Evolutionary conservation across 768 basidiomycete genomes (phyloP), one percentile per base, ranked within the genome.

Genomic region (Dacryopinax spathularia): DNA sequence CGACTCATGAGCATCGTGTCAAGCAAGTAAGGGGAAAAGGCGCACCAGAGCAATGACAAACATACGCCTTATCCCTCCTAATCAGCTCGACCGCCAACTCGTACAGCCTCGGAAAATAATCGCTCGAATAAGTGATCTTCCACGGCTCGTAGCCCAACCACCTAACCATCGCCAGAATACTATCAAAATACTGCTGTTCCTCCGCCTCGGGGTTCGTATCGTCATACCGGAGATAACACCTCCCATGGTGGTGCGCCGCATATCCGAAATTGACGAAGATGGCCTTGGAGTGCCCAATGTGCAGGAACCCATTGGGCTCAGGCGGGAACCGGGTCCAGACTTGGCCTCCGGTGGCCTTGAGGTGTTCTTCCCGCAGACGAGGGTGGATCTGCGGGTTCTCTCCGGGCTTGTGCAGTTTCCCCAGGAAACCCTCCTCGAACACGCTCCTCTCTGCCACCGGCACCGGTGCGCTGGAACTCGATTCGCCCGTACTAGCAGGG

Each of bases 231-330:
- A 99, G 80, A 73, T 96, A 98, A 66, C 89, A 90, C 70, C 87
- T 84, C 35, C 96, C 96, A n/a, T 84, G 83, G 71, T 96, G 81
- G 73, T 93, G 84, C 15, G 92, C 91, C 34, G 96, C 96, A 72
- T 91, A 99, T n/a, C 96, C 96, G 73, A 98, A 99, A 74, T 94
- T 89, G 66, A 98, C 86, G 70, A 96, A 95, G 70, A 99, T 97
- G 1, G 96, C 95, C 72, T 99, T 99, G 60, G 94, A 97, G 71
- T 99, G 96, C 1, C 95, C 95, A 68, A 91, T 87, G 69, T 92
- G 96, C 37, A 98, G 80, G 75, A 82, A 98, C 13, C 96, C 96
- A 72, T 99, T 99, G 2, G 96, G 96, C 75, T 99, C 96, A 1
- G 96, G 96, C 27, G 96, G 96, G 76, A 99, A 99, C 36, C 96